phyloP scores from a whole-genome alignment of 768 basidiomycete genomes.

The Clavulina sp. region DNA sequence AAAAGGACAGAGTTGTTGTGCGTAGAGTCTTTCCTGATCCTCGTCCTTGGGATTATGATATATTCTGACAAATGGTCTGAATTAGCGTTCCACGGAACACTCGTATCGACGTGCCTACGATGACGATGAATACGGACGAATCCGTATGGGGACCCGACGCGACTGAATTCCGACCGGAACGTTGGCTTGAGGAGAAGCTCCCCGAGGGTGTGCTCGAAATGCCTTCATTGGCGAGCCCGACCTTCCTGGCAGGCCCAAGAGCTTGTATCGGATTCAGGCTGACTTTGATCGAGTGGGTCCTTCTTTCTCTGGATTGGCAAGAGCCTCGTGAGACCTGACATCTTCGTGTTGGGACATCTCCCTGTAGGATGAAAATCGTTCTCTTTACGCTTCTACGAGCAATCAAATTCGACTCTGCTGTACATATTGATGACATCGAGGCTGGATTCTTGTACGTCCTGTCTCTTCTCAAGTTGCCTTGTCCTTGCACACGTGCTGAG shows the following conservation, averaged over 20 bases:
- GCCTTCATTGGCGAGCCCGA: neutral
- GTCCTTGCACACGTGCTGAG: neutral
- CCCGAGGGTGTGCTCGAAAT: neutral
- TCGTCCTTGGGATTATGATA: neutral
- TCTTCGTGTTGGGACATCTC: no score
- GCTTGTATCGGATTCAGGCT: neutral
- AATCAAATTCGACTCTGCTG: neutral
- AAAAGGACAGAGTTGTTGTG: neutral
- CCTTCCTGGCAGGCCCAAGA: neutral
- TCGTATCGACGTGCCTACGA: neutral
- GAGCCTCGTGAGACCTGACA: no score
- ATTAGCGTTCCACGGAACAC: neutral
- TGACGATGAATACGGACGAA: neutral
- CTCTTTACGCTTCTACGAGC: neutral
- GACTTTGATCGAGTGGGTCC: neutral
- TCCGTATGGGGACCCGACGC: slow-evolving; percentile 17
- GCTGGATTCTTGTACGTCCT: neutral
- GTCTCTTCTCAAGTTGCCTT: neutral
- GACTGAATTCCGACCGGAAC: slow-evolving; percentile 22
- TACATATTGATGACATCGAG: neutral
- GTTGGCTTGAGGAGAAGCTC: slow-evolving; percentile 19
- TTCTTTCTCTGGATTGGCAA: neutral
- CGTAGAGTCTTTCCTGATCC: neutral
- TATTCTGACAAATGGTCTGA: no score
- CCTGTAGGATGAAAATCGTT: neutral